phyloP scores from a whole-genome alignment of 331 rosid genomes.

The Saraca asoca region DNA sequence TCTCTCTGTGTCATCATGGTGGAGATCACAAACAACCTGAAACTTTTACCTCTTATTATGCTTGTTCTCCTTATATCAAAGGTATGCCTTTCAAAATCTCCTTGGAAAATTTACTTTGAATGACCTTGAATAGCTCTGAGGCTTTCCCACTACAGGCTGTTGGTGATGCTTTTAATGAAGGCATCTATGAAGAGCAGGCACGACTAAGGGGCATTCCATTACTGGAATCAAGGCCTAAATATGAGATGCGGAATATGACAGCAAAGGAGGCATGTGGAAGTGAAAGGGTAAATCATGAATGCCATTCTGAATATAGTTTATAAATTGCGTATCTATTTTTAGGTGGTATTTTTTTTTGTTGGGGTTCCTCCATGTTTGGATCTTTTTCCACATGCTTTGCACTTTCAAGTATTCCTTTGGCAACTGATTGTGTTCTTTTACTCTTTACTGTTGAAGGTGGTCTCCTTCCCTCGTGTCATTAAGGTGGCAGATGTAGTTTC shows the following conservation, averaged over 20 bases:
- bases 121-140: constrained; percentile 25
- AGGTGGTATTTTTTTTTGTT: constrained; percentile 13
- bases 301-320: constrained; percentile 15
- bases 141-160: constrained; percentile 68
- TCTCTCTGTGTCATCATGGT: constrained; percentile 97
- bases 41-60: constrained; percentile 86
- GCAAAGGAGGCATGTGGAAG: constrained; percentile 90
- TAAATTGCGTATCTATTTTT: constrained; percentile 18
- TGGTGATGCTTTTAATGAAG: constrained; percentile 97
- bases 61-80: constrained; percentile 97
- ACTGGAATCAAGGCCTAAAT: constrained; percentile 90
- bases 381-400: constrained; percentile 20
- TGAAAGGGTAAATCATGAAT: constrained; percentile 58
- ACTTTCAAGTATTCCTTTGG: constrained; percentile 24
- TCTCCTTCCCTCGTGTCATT: constrained; percentile 82
- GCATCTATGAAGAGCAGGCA: constrained; percentile 88
- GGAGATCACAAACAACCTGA: constrained; percentile 91
- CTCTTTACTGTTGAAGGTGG: constrained; percentile 60
- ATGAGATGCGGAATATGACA: constrained; percentile 88
- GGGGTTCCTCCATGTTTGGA: neutral
- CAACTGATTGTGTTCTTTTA: constrained; percentile 28
- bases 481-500: constrained; percentile 91
- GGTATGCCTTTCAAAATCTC: constrained; percentile 48
- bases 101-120: neutral
- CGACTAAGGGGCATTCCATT: constrained; percentile 82